Percentiles rank a stretch among this genome's conserved stretches.
phyloP scores from a whole-genome alignment of 2,329 filamentous ascomycete genomes.

The Stachybotrys echinatus region DNA sequence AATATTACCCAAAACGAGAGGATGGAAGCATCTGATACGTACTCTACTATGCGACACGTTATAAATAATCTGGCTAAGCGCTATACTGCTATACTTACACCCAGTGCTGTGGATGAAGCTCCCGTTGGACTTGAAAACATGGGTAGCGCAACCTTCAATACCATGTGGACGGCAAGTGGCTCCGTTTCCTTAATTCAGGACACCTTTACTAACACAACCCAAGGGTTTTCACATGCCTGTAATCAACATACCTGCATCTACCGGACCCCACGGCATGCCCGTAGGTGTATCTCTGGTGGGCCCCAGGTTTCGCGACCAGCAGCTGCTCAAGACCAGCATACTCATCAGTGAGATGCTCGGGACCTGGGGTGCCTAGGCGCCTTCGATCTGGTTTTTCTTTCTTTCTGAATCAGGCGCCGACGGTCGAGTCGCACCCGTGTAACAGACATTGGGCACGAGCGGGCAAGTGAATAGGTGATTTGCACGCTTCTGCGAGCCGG shows the following conservation, averaged over 20 bases:
- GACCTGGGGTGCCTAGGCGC: neutral
- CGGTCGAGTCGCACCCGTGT: no score
- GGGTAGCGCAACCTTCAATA: slow-evolving; percentile 44
- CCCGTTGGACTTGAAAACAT: slow-evolving; percentile 43
- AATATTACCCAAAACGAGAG: slow-evolving; percentile 35
- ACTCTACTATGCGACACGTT: slow-evolving; percentile 42
- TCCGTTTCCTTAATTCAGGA: neutral
- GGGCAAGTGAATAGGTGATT: neutral
- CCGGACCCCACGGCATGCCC: slow-evolving; percentile 10
- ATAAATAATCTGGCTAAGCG: slow-evolving; percentile 41
- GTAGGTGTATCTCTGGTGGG: slow-evolving; percentile 10
- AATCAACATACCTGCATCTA: slow-evolving; percentile 11
- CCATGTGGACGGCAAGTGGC: slow-evolving; percentile 41
- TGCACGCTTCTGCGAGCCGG: neutral
- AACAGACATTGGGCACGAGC: no score
- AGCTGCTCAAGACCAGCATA: neutral
- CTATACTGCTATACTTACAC: slow-evolving; percentile 51
- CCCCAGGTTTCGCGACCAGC: neutral
- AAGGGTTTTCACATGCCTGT: slow-evolving; percentile 10
- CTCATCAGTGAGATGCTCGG: neutral
- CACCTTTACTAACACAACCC: accelerated
- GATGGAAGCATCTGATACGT: slow-evolving; percentile 44
- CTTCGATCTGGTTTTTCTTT: neutral
- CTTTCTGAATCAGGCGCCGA: no score
- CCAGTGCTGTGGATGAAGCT: slow-evolving; percentile 52